A percentile compares a stretch with the other conserved stretches of the same genome.
Evolutionary conservation across 768 basidiomycete species (phyloP).

Genomic region (Xerocomellus amylosporus): DNA sequence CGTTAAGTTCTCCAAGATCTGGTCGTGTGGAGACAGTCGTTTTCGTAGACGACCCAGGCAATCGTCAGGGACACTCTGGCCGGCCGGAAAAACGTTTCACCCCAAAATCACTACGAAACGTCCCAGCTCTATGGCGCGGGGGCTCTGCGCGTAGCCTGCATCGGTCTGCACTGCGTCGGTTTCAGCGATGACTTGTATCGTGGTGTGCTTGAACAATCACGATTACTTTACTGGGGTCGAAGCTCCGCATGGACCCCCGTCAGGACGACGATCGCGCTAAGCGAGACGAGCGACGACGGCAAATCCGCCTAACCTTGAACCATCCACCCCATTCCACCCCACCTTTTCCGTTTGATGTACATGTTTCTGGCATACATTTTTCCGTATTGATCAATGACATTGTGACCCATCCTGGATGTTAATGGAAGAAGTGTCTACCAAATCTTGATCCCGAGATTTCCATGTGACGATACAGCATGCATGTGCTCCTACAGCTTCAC

Average conservation of each 20-base stretch:
- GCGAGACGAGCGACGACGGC: constrained; percentile 16
- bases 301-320: constrained; percentile 8
- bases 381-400: constrained; percentile 2
- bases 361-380: background rate
- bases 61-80: constrained; percentile 71
- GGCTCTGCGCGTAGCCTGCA: constrained; percentile 68
- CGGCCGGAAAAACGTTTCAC: constrained; percentile 70
- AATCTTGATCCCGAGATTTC: background rate
- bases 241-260: constrained; percentile 14
- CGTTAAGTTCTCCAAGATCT: background rate
- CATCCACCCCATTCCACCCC: background rate
- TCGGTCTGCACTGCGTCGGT: constrained; percentile 73
- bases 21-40: constrained; percentile 7
- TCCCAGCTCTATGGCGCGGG: constrained; percentile 70
- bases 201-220: constrained; percentile 62
- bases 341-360: background rate
- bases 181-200: constrained; percentile 69
- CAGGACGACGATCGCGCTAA: constrained; percentile 6
- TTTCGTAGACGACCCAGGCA: constrained; percentile 55
- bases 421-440: background rate
- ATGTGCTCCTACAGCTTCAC: constrained; percentile 21
- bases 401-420: background rate
- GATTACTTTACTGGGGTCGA: constrained; percentile 26
- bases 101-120: constrained; percentile 74
- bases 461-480: background rate